These are phyloP conservation scores for Leavenworthia alabamica DNA, from an alignment of 345 rosid species.

Conservation along the genomic window DNA sequence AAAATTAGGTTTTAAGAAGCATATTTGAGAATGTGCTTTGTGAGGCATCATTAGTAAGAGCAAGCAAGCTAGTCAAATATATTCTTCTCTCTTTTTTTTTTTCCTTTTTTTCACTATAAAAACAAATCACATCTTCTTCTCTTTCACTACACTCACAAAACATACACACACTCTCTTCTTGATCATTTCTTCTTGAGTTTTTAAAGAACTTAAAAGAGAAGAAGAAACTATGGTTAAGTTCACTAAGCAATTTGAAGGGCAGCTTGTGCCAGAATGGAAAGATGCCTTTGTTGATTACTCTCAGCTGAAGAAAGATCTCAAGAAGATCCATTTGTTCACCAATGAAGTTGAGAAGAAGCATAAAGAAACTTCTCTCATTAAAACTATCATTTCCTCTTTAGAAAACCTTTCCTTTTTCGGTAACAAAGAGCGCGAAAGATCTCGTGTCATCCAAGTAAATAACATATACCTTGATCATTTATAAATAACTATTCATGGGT, in stretches of 20 bases:
- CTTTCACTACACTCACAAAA: constrained; percentile 37
- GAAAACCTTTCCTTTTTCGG: constrained; percentile 40
- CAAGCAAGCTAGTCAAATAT: constrained; percentile 32
- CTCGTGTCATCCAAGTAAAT: constrained; percentile 70
- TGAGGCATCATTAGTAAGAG: constrained; percentile 30
- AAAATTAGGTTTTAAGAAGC: constrained; percentile 29
- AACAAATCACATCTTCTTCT: constrained; percentile 36
- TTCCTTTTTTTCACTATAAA: constrained; percentile 38
- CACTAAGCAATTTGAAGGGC: constrained; percentile 81
- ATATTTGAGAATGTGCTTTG: constrained; percentile 60
- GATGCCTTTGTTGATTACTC: constrained; percentile 94
- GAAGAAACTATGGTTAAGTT: constrained; percentile 66
- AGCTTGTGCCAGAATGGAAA: constrained; percentile 98
- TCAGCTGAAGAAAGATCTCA: constrained; percentile 79
- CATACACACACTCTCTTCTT: constrained; percentile 19
- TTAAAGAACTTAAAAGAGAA: constrained; percentile 14
- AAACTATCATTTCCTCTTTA: constrained; percentile 41
- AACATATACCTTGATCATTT: not conserved
- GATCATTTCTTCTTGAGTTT: not conserved
- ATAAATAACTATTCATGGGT: not conserved
- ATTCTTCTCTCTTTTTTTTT: constrained; percentile 28
- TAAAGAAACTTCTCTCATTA: constrained; percentile 22
- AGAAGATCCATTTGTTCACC: constrained; percentile 45
- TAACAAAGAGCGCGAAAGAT: constrained; percentile 37
- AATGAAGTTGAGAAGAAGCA: constrained; percentile 12